Evolutionary conservation across 2,329 filamentous ascomycete genomes (phyloP), one percentile per base, ranked within the genome.

Genomic region (Oidium heveae): DNA sequence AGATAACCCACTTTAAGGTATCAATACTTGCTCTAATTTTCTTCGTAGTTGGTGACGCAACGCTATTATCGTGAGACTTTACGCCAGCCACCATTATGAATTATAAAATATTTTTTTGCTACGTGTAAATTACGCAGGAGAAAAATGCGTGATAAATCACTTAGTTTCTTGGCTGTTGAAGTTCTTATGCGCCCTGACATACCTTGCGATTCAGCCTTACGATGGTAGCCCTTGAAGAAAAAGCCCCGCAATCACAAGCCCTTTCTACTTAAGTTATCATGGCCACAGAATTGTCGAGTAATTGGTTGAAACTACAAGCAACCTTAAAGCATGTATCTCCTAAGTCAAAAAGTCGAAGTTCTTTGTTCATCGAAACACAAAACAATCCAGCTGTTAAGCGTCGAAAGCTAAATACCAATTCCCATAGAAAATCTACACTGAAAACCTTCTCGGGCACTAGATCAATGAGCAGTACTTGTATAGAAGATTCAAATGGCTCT

Each of bases 21-120:
- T 86, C 82, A 58, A 91, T 71, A 37, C 87, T 95, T 61, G 88
- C 87, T 64, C 80, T 81, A 55, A 87, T 83, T 66, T 82, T 93
- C 67, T 89, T 70, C 47, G 74, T 71, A 1, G 75, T 74, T 37
- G 71, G 72, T 58, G 76, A 72, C 16, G 75, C 73, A 47, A 77
- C 77, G 16, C 72, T 64, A 20, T 72, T 64, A 60, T 80, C 76
- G 37, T 72, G 71, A 56, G 68, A 69, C 28, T 70, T 67, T 43
- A 68, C 69, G 55, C 70, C 69, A 16, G 69, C 71, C 56, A 69
- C 72, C 76, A 80, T 80, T 70, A 72, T 74, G 39, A 20, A 15
- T 43, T n/a, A n/a, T n/a, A n/a, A n/a, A 6, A 6, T 28, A 6
- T 28, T 28, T 28, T 28, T 28, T 28, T 28, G 24, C 3, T 28